Evolutionary conservation across 2,329 filamentous ascomycete species (phyloP).

Genomic region (Calonectria montana): DNA sequence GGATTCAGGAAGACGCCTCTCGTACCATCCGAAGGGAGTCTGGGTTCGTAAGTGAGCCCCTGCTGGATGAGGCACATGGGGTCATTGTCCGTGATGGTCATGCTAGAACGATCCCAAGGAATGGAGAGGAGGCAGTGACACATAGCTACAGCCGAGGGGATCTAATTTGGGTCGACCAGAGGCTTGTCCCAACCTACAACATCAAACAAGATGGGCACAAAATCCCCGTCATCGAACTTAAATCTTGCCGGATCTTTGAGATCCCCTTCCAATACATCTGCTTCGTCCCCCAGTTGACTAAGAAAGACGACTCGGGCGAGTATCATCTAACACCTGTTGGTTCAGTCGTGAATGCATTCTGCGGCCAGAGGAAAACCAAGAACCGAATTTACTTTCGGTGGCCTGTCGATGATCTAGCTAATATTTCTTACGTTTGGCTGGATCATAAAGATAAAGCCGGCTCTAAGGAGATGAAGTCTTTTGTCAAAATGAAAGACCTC

Average conservation of each 20-base stretch:
- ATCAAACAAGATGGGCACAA: conserved; percentile 11
- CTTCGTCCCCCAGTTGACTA: conserved; percentile 29
- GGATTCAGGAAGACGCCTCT: conserved; percentile 20
- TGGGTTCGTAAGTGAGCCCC: background rate
- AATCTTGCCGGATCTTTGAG: conserved; percentile 23
- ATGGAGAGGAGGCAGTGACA: conserved; percentile 6
- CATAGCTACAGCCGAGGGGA: conserved; percentile 28
- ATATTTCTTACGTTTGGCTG: conserved; percentile 26
- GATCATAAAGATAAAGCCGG: conserved; percentile 21
- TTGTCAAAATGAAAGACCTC: conserved; percentile 4
- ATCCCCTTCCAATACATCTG: conserved; percentile 29
- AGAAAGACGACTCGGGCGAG: conserved; percentile 5
- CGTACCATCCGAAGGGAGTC: conserved; percentile 12
- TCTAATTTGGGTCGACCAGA: conserved; percentile 28
- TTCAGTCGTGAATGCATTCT: conserved; percentile 15
- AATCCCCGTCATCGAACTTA: conserved; percentile 33
- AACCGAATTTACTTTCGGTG: conserved; percentile 27
- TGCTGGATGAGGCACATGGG: conserved; percentile 32
- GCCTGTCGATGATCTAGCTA: conserved; percentile 15
- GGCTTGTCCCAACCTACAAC: conserved; percentile 14
- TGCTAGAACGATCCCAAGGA: conserved; percentile 7
- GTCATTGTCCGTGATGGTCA: conserved; percentile 31
- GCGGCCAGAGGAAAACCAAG: conserved; percentile 20
- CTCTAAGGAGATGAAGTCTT: conserved; percentile 14
- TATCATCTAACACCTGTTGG: conserved; percentile 17